Percentiles rank a stretch among this genome's conserved stretches.
phyloP scores from a whole-genome alignment of 2,329 filamentous ascomycete species.

The Clonostachys sp. region DNA sequence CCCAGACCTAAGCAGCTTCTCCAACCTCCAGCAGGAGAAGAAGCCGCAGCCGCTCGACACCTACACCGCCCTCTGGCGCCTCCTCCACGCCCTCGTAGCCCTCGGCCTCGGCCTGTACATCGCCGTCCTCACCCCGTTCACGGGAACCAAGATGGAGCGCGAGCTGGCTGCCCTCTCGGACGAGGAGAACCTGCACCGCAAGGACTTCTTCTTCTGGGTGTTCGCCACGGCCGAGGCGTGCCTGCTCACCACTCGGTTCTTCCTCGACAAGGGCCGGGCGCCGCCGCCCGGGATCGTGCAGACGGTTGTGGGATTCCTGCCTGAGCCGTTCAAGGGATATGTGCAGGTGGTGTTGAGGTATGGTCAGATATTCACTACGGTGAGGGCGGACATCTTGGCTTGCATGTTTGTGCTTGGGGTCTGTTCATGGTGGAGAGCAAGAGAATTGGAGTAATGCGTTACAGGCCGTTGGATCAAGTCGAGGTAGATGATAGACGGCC shows the following conservation, averaged over 20 bases:
- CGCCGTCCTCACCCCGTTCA: conserved; percentile 62
- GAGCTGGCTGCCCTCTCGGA: conserved; percentile 30
- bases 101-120: conserved; percentile 68
- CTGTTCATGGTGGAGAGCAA: conserved; percentile 34
- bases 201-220: conserved; percentile 63
- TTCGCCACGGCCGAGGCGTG: conserved; percentile 74
- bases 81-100: conserved; percentile 70
- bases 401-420: conserved; percentile 72
- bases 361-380: conserved; percentile 65
- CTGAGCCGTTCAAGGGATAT: conserved; percentile 58
- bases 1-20: conserved; percentile 17
- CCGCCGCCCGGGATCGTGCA: conserved; percentile 59
- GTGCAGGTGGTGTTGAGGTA: conserved; percentile 60
- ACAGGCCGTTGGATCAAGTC: no score
- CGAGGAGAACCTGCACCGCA: conserved; percentile 22
- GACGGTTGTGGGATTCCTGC: conserved; percentile 60
- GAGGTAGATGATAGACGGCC: no score
- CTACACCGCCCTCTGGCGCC: conserved; percentile 57
- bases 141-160: conserved; percentile 59
- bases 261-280: conserved; percentile 57
- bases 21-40: neutral
- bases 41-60: conserved; percentile 14
- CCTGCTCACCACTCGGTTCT: conserved; percentile 66
- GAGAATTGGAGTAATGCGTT: no score
- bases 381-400: conserved; percentile 69